Percentiles rank a stretch among this genome's conserved stretches.
These are phyloP conservation scores for Aspergillus conjunctus DNA, from an alignment of 495 filamentous ascomycete species.

Conservation along the genomic window DNA sequence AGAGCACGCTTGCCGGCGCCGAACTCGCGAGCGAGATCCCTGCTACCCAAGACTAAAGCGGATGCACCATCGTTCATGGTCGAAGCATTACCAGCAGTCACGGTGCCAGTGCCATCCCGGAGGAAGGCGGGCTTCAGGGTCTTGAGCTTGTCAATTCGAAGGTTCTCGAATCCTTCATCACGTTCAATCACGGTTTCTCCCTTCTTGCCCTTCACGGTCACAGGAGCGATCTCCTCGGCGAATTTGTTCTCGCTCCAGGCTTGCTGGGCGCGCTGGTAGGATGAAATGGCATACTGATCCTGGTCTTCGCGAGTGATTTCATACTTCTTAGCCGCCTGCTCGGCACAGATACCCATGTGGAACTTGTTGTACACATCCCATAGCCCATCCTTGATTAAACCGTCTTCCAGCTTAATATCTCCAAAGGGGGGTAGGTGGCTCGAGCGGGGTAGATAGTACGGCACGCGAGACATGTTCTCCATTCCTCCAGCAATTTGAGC, in stretches of 20 bases:
- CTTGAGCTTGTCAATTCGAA: conserved; percentile 82
- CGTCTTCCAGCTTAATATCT: conserved; percentile 83
- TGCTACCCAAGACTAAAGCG: conserved; percentile 82
- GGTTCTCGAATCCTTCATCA: conserved; percentile 84
- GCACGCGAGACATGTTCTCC: conserved; percentile 95
- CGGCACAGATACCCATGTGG: conserved; percentile 98
- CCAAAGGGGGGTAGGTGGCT: conserved; percentile 80
- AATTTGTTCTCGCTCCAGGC: conserved; percentile 85
- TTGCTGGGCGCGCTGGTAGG: conserved; percentile 82
- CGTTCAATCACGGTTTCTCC: conserved; percentile 75
- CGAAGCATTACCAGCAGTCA: conserved; percentile 91
- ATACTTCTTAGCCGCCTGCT: conserved; percentile 89
- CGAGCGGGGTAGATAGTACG: conserved; percentile 83
- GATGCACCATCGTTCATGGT: conserved; percentile 93
- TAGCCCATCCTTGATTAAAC: conserved; percentile 90
- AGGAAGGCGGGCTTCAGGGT: conserved; percentile 90
- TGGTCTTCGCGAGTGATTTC: conserved; percentile 78
- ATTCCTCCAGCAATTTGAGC: conserved; percentile 92
- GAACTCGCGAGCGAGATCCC: conserved; percentile 73
- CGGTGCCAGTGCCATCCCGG: conserved; percentile 78
- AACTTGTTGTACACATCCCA: conserved; percentile 97
- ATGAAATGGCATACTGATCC: conserved; percentile 86
- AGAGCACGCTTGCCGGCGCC: conserved; percentile 73
- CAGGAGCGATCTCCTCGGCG: conserved; percentile 81
- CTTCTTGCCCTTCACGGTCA: conserved; percentile 81